Evolutionary conservation across 805 yeast genomes (phyloP).

Genomic region (Spathaspora arborariae): DNA sequence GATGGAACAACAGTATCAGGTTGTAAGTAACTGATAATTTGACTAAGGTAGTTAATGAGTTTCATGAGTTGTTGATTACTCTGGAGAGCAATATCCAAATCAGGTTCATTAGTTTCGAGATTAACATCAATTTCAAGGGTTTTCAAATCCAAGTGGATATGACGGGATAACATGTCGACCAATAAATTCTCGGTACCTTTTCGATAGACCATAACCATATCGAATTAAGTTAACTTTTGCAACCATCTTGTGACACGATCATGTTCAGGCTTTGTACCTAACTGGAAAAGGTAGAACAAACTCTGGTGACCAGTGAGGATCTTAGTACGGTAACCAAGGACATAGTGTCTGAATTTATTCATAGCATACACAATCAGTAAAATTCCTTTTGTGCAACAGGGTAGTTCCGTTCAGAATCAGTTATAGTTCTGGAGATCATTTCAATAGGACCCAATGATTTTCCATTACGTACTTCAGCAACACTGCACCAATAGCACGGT

Average conservation of each 20-base stretch:
- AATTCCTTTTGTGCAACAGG: slow-evolving; percentile 3
- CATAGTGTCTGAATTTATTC: neutral
- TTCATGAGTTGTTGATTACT: neutral
- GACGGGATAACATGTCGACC: slow-evolving; percentile 3
- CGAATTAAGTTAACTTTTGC: neutral
- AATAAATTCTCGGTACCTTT: slow-evolving; percentile 2
- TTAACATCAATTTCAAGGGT: neutral
- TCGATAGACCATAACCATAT: neutral
- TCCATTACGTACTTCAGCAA: neutral
- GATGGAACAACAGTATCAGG: neutral
- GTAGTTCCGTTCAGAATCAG: neutral
- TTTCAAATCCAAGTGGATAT: neutral
- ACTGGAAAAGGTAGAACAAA: neutral
- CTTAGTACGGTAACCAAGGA: neutral
- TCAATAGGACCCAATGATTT: neutral
- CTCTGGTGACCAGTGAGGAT: slow-evolving; percentile 2
- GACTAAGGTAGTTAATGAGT: neutral
- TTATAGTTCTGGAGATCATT: slow-evolving; percentile 1
- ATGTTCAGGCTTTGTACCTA: neutral
- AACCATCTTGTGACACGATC: slow-evolving; percentile 1
- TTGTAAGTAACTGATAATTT: neutral
- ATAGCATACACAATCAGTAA: neutral
- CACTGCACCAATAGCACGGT: slow-evolving; percentile 2
- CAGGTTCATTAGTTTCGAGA: neutral
- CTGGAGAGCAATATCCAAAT: neutral